Evolutionary conservation across 1,284 basidiomycete species (phyloP).

Genomic region (Microbotryomycetes sp.): DNA sequence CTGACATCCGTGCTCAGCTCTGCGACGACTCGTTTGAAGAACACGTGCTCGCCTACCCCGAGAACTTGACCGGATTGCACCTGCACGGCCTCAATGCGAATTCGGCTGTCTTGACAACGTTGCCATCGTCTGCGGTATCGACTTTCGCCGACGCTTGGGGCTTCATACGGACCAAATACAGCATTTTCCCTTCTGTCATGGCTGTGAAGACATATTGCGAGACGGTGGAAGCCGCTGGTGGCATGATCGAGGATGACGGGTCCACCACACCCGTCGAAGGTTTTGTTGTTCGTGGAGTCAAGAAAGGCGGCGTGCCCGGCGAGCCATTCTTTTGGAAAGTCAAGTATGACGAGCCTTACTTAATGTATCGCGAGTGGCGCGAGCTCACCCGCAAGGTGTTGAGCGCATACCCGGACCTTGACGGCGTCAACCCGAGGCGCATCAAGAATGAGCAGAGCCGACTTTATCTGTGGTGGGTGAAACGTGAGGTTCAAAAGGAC

Average conservation of each 20-base stretch:
- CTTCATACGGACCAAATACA: slow-evolving; percentile 71
- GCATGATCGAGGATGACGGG: slow-evolving; percentile 53
- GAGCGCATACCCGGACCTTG: slow-evolving; percentile 16
- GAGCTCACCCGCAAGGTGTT: slow-evolving; percentile 80
- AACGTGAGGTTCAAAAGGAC: slow-evolving; percentile 59
- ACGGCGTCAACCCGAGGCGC: slow-evolving; percentile 22
- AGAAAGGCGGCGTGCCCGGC: slow-evolving; percentile 42
- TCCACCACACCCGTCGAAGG: slow-evolving; percentile 79
- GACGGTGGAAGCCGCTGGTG: slow-evolving; percentile 54
- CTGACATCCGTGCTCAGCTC: slow-evolving; percentile 50
- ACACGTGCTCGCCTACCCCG: slow-evolving; percentile 79
- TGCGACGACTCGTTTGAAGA: slow-evolving; percentile 98
- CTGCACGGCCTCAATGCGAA: slow-evolving; percentile 84
- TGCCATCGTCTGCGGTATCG: slow-evolving; percentile 60
- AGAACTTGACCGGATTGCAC: slow-evolving; percentile 80
- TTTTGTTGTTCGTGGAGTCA: slow-evolving; percentile 76
- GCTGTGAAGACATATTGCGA: slow-evolving; percentile 52
- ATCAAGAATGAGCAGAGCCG: slow-evolving; percentile 43
- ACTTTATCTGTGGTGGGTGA: slow-evolving; percentile 52
- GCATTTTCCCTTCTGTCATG: slow-evolving; percentile 54
- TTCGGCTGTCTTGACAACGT: slow-evolving; percentile 64
- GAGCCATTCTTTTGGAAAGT: slow-evolving; percentile 98
- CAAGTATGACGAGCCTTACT: slow-evolving; percentile 97
- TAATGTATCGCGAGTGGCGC: slow-evolving; percentile 97
- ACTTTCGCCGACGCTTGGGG: slow-evolving; percentile 84